Percentiles rank a stretch among this genome's conserved stretches.
Evolutionary conservation across 345 rosid genomes (phyloP).

Genomic region (Eucalyptus pauciflora): DNA sequence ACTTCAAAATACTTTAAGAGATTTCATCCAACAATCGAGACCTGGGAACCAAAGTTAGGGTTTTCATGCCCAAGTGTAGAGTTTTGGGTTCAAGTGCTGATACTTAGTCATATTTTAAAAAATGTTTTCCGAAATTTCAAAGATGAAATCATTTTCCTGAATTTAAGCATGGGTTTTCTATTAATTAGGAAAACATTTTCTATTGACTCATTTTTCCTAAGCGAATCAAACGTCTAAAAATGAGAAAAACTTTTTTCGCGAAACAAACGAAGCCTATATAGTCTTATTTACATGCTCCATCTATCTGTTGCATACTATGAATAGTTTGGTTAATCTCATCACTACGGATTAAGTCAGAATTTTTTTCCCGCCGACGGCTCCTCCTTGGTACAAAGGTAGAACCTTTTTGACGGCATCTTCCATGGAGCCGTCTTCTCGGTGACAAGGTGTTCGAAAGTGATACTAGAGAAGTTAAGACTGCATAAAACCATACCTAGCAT

Average conservation of each 20-base stretch:
- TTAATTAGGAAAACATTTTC: too few species aligned
- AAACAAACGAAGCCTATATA: too few species aligned
- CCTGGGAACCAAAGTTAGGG: fast-evolving
- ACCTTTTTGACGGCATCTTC: not conserved
- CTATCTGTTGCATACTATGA: not conserved
- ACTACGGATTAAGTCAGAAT: not conserved
- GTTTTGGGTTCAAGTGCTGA: fast-evolving
- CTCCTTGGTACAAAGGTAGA: not conserved
- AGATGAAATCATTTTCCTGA: too few species aligned
- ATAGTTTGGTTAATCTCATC: not conserved
- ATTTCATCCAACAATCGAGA: too few species aligned
- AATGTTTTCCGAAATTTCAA: too few species aligned
- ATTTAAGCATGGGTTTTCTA: too few species aligned
- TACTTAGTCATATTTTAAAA: too few species aligned
- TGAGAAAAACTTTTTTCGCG: too few species aligned
- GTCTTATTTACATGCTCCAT: not conserved
- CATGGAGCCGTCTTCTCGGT: not conserved
- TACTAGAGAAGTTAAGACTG: not conserved
- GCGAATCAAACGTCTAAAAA: too few species aligned
- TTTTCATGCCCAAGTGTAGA: too few species aligned
- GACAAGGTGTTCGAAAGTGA: not conserved
- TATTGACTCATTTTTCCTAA: too few species aligned
- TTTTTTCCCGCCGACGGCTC: not conserved
- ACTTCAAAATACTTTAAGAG: too few species aligned
- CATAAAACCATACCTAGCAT: not conserved